These are phyloP conservation scores for Rickenella mellea DNA, from an alignment of 768 basidiomycete species.

Conservation along the genomic window DNA sequence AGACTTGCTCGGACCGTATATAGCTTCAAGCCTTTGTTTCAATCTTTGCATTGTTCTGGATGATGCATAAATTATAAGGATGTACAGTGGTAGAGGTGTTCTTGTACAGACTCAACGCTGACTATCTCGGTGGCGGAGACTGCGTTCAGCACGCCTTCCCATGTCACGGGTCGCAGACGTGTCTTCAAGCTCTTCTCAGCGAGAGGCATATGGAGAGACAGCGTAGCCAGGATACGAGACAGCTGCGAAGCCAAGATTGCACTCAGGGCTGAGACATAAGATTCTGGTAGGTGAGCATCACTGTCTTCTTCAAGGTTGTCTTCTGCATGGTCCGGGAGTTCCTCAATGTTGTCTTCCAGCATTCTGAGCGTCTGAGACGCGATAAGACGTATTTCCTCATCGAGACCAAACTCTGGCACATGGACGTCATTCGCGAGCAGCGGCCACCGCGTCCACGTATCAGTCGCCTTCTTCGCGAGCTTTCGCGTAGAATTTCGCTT, in stretches of 20 bases:
- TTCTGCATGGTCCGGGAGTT: not conserved
- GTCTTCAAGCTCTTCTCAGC: constrained; percentile 55
- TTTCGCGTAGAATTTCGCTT: not conserved
- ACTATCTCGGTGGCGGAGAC: constrained; percentile 32
- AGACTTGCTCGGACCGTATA: constrained; percentile 17
- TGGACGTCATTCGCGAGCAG: constrained; percentile 50
- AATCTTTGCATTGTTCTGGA: constrained; percentile 16
- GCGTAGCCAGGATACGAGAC: constrained; percentile 38
- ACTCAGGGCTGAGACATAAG: constrained; percentile 28
- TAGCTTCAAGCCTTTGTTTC: constrained; percentile 17
- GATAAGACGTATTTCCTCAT: constrained; percentile 55
- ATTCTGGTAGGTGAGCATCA: constrained; percentile 17
- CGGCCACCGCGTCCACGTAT: constrained; percentile 74
- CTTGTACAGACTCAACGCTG: constrained; percentile 3
- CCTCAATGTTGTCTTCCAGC: constrained; percentile 7
- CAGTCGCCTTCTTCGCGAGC: constrained; percentile 16
- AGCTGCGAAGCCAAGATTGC: constrained; percentile 35
- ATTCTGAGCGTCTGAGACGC: constrained; percentile 26
- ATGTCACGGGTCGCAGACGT: constrained; percentile 49
- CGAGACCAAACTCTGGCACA: constrained; percentile 59
- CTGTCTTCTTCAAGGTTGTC: constrained; percentile 15
- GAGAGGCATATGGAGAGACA: constrained; percentile 47
- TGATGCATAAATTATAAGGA: not conserved
- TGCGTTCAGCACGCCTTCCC: constrained; percentile 53
- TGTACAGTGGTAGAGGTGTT: not conserved